phyloP scores from a whole-genome alignment of 352 stramenopile genomes.

The Phytophthora lateralis region DNA sequence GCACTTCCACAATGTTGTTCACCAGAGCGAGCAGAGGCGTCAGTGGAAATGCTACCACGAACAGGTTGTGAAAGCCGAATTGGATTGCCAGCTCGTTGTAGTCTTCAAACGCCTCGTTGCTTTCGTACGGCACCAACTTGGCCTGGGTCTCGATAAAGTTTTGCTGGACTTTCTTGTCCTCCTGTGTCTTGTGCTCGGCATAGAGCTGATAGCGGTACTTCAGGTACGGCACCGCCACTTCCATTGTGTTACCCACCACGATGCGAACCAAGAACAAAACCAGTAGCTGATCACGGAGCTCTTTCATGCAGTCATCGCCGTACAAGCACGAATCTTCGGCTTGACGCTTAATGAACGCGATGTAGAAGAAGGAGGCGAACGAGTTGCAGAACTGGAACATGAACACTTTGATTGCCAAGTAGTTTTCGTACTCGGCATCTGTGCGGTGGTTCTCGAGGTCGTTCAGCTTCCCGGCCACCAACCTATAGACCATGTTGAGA shows the following conservation, averaged over 20 bases:
- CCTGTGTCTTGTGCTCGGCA: conserved; percentile 16
- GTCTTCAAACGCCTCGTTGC: conserved; percentile 79
- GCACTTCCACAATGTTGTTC: conserved; percentile 92
- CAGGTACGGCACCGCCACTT: conserved; percentile 82
- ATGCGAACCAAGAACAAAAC: conserved; percentile 92
- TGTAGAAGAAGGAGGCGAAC: conserved; percentile 96
- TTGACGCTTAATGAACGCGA: conserved; percentile 65
- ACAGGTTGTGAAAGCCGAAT: conserved; percentile 95
- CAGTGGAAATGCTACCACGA: conserved; percentile 92
- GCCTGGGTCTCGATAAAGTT: conserved; percentile 78
- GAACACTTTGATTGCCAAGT: conserved; percentile 97
- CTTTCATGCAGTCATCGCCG: conserved; percentile 73
- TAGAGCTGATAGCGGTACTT: conserved; percentile 68
- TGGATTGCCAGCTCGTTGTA: conserved; percentile 91
- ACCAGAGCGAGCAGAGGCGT: conserved; percentile 86
- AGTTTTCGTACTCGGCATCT: conserved; percentile 85
- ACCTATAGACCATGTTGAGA: conserved; percentile 92
- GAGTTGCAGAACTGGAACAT: conserved; percentile 98
- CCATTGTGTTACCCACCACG: conserved; percentile 87
- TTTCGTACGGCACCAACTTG: conserved; percentile 72
- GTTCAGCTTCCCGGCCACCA: conserved; percentile 91
- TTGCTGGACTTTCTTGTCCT: conserved; percentile 39
- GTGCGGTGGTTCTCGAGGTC: conserved; percentile 94
- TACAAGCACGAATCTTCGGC: conserved; percentile 72
- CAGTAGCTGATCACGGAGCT: conserved; percentile 89